Percentiles rank a stretch among this genome's conserved stretches.
phyloP scores from a whole-genome alignment of 2,329 filamentous ascomycete species.

The Fusarium humuli region DNA sequence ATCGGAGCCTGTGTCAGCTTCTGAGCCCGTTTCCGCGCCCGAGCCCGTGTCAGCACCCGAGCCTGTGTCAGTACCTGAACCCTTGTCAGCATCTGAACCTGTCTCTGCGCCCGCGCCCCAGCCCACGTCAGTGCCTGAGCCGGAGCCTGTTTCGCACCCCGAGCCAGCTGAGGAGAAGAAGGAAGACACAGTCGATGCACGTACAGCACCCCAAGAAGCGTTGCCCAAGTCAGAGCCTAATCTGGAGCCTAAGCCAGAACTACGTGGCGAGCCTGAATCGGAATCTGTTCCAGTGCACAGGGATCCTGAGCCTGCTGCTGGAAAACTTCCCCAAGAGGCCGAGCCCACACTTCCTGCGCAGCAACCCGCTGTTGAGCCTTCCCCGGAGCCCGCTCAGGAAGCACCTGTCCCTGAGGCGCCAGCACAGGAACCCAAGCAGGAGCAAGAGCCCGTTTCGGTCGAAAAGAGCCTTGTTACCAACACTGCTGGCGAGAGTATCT shows the following conservation, averaged over 20 bases:
- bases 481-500: conserved; percentile 58
- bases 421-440: conserved; percentile 4
- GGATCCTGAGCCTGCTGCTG: conserved; percentile 25
- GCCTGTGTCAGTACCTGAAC: conserved; percentile 1
- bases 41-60: not conserved
- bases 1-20: conserved; percentile 16
- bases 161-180: conserved; percentile 15
- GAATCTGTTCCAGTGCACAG: conserved; percentile 28
- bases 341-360: conserved; percentile 24
- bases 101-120: conserved; percentile 1
- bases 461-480: conserved; percentile 56
- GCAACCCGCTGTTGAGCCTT: conserved; percentile 31
- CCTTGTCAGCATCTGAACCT: not conserved
- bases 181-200: not conserved
- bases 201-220: conserved; percentile 7
- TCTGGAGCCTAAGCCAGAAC: conserved; percentile 24
- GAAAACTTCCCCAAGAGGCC: conserved; percentile 23
- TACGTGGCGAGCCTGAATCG: conserved; percentile 23
- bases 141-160: not conserved
- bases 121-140: not conserved
- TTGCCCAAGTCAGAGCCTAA: conserved; percentile 14
- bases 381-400: conserved; percentile 17
- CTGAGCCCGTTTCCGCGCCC: not conserved
- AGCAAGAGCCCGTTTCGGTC: conserved; percentile 16
- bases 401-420: not conserved